Conservation (phyloP, 164 flowering plant genomes). For the Stephania cephalantha region DNA sequence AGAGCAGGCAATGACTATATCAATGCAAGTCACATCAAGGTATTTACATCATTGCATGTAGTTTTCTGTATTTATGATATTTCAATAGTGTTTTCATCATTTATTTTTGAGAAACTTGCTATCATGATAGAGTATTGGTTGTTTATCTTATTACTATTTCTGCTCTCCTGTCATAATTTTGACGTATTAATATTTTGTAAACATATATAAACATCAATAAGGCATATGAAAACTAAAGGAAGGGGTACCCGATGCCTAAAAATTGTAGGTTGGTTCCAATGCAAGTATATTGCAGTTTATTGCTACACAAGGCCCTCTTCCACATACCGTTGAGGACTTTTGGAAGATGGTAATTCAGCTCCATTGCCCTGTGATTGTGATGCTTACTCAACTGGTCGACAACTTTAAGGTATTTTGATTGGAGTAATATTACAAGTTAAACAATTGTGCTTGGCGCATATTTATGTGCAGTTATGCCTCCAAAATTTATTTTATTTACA, state of each 20-base stretch:
- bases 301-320: slow-evolving; percentile 99
- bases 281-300: slow-evolving; percentile 63
- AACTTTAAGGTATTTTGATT: slow-evolving; percentile 51
- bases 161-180: too few species aligned
- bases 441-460: too few species aligned
- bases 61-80: neutral
- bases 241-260: neutral
- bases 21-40: slow-evolving; percentile 79
- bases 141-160: too few species aligned
- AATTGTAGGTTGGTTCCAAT: slow-evolving; percentile 46
- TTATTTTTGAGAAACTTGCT: too few species aligned
- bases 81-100: too few species aligned
- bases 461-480: too few species aligned
- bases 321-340: slow-evolving; percentile 83
- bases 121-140: too few species aligned
- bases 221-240: too few species aligned
- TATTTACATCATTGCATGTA: slow-evolving; percentile 6
- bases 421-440: too few species aligned
- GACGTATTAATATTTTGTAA: too few species aligned
- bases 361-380: slow-evolving; percentile 77
- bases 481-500: too few species aligned
- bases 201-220: too few species aligned
- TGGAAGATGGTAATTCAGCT: slow-evolving; percentile 94
- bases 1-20: slow-evolving; percentile 59
- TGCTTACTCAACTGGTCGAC: slow-evolving; percentile 90